Evolutionary conservation across 345 rosid genomes (phyloP), one percentile per base, ranked within the genome.

Genomic region (Punica granatum): DNA sequence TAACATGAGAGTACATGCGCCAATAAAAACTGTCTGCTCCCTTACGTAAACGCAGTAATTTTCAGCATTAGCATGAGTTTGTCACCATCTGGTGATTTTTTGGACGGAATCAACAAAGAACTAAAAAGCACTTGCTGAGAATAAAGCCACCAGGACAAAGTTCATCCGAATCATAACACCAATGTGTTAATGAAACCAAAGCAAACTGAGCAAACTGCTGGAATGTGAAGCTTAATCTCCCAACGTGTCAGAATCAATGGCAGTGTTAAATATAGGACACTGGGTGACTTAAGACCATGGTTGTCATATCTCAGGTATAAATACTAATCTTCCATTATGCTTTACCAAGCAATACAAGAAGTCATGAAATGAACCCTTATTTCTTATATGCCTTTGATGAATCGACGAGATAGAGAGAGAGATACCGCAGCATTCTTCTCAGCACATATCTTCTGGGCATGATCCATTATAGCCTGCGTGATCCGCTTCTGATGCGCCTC

Each of bases 401-500:
- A 63, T 31, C 31, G 10, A 63, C 31, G 18, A 21, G 13, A 14
- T 36, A 69, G 19, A 46, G 4, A 39, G 3, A 63, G 63, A 54
- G 9, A 12, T 21, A 28, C 34, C 56, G 81, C 69, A 21, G 84
- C 96, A 8, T 81, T 75, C 68, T 80, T 81, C 4, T 80, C 80
- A 35, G 84, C 66, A 76, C 86, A 88, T 70, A 92, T 90, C 72
- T 78, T 67, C 73, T 72, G 32, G 48, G 97, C 96, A 64, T 83
- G 89, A 4, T 84, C 72, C 26, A 90, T 35, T 42, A 92, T 81
- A 3, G 87, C 79, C 61, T 84, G 82, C 0, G 92, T 82, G 71
- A 92, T 92, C 69, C 88, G 72, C 79, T 74, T 71, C 85, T 92
- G 98, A 61, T 92, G 98, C 54, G 88, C 86, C 73, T 90, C 93